phyloP scores from a whole-genome alignment of 1,139 yeast species.

The Blastobotrys capitulatus region DNA sequence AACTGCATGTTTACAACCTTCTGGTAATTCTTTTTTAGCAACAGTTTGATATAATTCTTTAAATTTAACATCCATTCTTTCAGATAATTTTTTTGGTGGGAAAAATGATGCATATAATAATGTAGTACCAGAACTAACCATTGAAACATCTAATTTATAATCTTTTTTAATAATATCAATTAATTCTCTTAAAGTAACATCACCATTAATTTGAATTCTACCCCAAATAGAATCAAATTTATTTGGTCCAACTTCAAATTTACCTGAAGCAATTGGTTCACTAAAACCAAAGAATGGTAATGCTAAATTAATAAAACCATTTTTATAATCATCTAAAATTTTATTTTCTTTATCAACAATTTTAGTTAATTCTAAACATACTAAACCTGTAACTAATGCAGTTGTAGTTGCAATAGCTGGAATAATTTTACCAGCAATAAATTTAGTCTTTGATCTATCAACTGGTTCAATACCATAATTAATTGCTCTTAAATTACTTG shows the following conservation, averaged over 20 bases:
- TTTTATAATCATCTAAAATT: slow-evolving; percentile 83
- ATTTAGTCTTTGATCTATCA: slow-evolving; percentile 67
- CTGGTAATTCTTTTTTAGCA: slow-evolving; percentile 77
- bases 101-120: slow-evolving; percentile 87
- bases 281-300: slow-evolving; percentile 95
- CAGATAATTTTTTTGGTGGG: slow-evolving; percentile 85
- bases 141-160: slow-evolving; percentile 81
- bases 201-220: slow-evolving; percentile 75
- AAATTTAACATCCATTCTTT: slow-evolving; percentile 61
- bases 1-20: slow-evolving; percentile 67
- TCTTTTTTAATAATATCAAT: slow-evolving; percentile 70
- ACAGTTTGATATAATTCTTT: slow-evolving; percentile 75
- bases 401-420: slow-evolving; percentile 99
- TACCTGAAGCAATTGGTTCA: slow-evolving; percentile 85
- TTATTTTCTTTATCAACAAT: slow-evolving; percentile 63
- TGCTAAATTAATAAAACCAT: slow-evolving; percentile 91
- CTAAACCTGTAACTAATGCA: slow-evolving; percentile 91
- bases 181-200: slow-evolving; percentile 70
- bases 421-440: slow-evolving; percentile 82
- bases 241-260: slow-evolving; percentile 66
- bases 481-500: slow-evolving; percentile 91
- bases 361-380: slow-evolving; percentile 85
- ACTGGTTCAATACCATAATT: slow-evolving; percentile 65
- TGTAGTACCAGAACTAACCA: slow-evolving; percentile 90
- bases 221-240: slow-evolving; percentile 92